Evolutionary conservation across 345 rosid species (phyloP).

Genomic region (Geranium rotundifolium): DNA sequence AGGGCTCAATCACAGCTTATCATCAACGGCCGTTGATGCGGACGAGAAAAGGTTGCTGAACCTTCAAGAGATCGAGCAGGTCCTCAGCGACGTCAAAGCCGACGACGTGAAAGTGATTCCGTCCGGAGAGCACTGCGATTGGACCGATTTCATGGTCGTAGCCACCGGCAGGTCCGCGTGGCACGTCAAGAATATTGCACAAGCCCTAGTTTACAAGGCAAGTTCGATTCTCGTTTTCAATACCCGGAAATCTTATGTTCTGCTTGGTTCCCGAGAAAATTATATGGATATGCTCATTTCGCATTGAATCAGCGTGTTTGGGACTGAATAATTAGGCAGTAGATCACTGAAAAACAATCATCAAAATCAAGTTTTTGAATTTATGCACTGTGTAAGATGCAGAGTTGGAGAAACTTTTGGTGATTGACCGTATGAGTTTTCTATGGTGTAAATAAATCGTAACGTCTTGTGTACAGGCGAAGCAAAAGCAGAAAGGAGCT

Average conservation of each 20-base stretch:
- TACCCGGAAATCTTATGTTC: background rate
- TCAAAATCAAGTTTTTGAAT: no score
- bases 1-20: constrained; percentile 3
- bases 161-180: constrained; percentile 86
- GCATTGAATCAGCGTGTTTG: no score
- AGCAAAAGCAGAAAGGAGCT: constrained; percentile 76
- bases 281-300: no score
- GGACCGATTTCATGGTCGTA: constrained; percentile 71
- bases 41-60: constrained; percentile 24
- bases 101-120: constrained; percentile 71
- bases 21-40: constrained; percentile 10
- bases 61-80: constrained; percentile 56
- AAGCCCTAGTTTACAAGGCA: constrained; percentile 64
- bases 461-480: constrained; percentile 38
- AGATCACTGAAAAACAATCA: no score
- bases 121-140: constrained; percentile 31
- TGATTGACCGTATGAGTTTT: background rate
- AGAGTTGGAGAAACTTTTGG: background rate
- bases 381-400: background rate
- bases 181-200: constrained; percentile 87
- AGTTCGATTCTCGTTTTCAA: background rate
- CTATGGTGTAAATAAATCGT: background rate
- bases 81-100: constrained; percentile 69
- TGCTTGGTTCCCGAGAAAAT: background rate
- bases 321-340: no score